Base-by-base conservation (phyloP, 2,329 filamentous ascomycete species). In the Pseudocercospora crystallina region DNA sequence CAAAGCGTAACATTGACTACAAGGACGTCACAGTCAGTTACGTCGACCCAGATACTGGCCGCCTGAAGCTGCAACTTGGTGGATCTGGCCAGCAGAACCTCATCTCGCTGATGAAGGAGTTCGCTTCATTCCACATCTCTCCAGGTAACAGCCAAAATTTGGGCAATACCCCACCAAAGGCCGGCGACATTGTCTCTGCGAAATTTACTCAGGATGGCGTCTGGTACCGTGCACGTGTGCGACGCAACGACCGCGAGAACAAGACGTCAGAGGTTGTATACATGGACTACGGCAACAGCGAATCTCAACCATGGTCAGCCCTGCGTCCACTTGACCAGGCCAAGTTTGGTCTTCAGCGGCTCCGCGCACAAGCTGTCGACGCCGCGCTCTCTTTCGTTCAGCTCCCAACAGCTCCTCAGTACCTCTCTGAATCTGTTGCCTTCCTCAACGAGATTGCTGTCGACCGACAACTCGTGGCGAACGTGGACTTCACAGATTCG, bases 221-320 rank as follows among this genome's bases (percentile, higher is more conserved):
- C 61, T 99, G 92, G 92, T 99, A 99, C 76, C 89, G 94, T 55
- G 94, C 89, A 30, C 87, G 86, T 55, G 84, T 99, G 55, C 86
- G 91, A 56, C 85, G 91, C 68, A 96, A 97, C 72, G 94, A 99
- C 74, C 90, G 94, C 56, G 81, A 91, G 8, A 86, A 85, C 65
- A 90, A 94, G 80, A 84, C 88, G 62, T 86, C 90, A 17, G 94
- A 99, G 71, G 86, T 99, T 20, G 76, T 95, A 39, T 99, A 96
- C 73, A 83, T 99, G 56, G 94, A 99, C 76, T 99, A 95, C 71
- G 94, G 94, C 63, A 99, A 99, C 79, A 86, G 83, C 48, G 94
- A 99, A 73, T 86, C 85, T 66, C 79, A 95, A 50, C 82, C 91
- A 0, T 99, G 92, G 90, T 81, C 84, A 17, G 80, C 82, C 60